phyloP scores from a whole-genome alignment of 2,329 filamentous ascomycete genomes.

The Daldinia sp. region DNA sequence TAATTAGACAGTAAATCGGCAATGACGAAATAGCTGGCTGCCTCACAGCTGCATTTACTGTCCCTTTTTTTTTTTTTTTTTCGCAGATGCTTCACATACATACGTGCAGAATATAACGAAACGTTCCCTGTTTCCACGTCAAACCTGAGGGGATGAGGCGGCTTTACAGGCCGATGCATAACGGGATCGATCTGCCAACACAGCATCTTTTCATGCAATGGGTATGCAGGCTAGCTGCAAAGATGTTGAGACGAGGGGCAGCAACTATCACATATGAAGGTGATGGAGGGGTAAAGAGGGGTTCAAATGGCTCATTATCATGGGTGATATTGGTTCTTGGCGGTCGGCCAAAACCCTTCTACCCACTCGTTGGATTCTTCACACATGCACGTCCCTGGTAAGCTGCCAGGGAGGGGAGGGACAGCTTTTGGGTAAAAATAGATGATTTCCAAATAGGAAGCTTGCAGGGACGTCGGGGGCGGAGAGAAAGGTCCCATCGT shows the following conservation, averaged over 20 bases:
- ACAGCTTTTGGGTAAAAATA: conserved; percentile 31
- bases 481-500: conserved; percentile 9
- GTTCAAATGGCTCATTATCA: conserved; percentile 35
- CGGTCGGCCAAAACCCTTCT: conserved; percentile 26
- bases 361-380: conserved; percentile 35
- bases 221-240: conserved; percentile 42
- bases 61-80: conserved; percentile 19
- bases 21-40: conserved; percentile 34
- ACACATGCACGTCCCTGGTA: conserved; percentile 21
- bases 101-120: conserved; percentile 2
- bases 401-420: background rate
- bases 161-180: conserved; percentile 33
- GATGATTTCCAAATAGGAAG: conserved; percentile 17
- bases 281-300: conserved; percentile 47
- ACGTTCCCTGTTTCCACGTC: conserved; percentile 10
- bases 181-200: conserved; percentile 45
- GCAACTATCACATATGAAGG: conserved; percentile 16
- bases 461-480: conserved; percentile 1
- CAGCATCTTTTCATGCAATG: conserved; percentile 43
- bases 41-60: conserved; percentile 8
- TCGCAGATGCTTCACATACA: conserved; percentile 9
- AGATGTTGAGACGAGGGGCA: conserved; percentile 43
- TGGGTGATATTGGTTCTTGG: conserved; percentile 24
- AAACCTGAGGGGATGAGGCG: conserved; percentile 31
- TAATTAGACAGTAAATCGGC: conserved; percentile 12